A percentile compares a stretch with the other conserved stretches of the same genome.
phyloP scores from a whole-genome alignment of 495 filamentous ascomycete species.

The Talaromyces thailandensis region DNA sequence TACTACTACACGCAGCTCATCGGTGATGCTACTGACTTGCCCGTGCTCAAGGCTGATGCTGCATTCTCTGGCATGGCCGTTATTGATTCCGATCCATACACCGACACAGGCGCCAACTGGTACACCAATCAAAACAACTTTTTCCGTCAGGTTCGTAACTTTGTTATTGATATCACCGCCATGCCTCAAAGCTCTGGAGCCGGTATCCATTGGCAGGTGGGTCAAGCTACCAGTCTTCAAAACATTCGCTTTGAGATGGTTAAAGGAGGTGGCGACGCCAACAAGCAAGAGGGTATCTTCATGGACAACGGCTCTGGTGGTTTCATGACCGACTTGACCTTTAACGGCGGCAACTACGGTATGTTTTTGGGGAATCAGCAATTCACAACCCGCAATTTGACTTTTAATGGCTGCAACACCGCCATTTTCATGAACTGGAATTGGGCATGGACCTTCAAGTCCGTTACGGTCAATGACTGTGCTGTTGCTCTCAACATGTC shows the following conservation, averaged over 20 bases:
- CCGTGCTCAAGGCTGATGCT: constrained; percentile 67
- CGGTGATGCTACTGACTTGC: constrained; percentile 60
- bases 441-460: constrained; percentile 87
- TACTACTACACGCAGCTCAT: constrained; percentile 78
- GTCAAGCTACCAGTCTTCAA: constrained; percentile 85
- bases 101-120: constrained; percentile 51
- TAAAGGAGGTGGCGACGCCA: constrained; percentile 54
- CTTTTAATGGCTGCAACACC: constrained; percentile 82
- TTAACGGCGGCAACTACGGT: constrained; percentile 80
- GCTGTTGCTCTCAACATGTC: constrained; percentile 75
- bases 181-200: constrained; percentile 56
- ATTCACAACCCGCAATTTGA: constrained; percentile 86
- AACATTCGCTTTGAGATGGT: constrained; percentile 89
- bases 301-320: constrained; percentile 94
- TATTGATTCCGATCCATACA: constrained; percentile 85
- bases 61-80: constrained; percentile 77
- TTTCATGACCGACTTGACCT: constrained; percentile 78
- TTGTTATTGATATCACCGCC: constrained; percentile 75
- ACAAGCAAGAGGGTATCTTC: constrained; percentile 84
- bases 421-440: constrained; percentile 93
- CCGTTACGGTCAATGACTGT: constrained; percentile 72
- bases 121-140: constrained; percentile 98
- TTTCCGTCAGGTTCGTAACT: constrained; percentile 92
- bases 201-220: constrained; percentile 97
- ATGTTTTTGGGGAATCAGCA: constrained; percentile 91